A percentile compares a stretch with the other conserved stretches of the same genome.
Conservation (phyloP, 208 protist species). For the Leishmania martiniquensis region DNA sequence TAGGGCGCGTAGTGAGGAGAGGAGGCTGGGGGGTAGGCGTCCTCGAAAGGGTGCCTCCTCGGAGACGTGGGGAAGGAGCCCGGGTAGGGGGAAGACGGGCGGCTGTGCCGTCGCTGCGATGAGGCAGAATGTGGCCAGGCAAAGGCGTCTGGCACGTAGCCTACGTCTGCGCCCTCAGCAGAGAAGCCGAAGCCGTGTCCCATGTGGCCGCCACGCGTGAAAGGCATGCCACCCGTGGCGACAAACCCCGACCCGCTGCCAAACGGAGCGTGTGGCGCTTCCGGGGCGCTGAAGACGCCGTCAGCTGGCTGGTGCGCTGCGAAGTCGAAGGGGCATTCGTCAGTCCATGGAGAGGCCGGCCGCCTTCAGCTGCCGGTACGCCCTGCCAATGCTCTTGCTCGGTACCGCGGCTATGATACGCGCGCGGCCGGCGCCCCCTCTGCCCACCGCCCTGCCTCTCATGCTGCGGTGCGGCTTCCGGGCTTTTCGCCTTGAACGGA, state of each 20-base stretch:
- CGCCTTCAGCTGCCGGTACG: background rate
- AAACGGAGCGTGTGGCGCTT: conserved; percentile 7
- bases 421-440: background rate
- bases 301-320: background rate
- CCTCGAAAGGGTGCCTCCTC: background rate
- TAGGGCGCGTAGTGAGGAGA: conserved; percentile 4
- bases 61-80: background rate
- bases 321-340: background rate
- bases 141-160: background rate
- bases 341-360: background rate
- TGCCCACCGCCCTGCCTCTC: background rate
- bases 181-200: background rate
- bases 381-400: background rate
- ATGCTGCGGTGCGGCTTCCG: background rate
- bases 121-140: background rate
- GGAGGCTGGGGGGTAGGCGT: background rate
- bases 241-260: background rate
- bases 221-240: background rate
- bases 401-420: background rate
- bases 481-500: background rate
- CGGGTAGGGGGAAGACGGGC: background rate
- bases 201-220: background rate
- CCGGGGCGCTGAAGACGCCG: background rate
- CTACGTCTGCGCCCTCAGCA: background rate
- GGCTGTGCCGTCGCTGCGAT: conserved; percentile 1